A percentile compares a stretch with the other conserved stretches of the same genome.
Evolutionary conservation across 306 rosid species (phyloP).

Genomic region (Corylus avellana): DNA sequence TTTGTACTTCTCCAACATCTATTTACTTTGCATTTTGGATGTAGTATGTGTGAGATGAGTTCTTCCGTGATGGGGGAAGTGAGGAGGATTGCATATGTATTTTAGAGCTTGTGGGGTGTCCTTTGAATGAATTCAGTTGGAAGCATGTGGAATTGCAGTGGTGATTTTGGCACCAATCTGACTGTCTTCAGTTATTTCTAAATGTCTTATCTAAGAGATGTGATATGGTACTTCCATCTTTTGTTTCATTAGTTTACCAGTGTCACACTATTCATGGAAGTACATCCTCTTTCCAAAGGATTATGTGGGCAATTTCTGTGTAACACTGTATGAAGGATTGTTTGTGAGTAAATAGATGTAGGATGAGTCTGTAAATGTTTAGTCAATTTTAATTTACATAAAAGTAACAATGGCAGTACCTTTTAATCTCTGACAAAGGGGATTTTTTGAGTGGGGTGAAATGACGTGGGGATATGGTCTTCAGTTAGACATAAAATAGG

Average conservation of each 20-base stretch:
- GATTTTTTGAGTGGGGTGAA: neutral
- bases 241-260: neutral
- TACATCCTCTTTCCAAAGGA: neutral
- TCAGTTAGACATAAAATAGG: neutral
- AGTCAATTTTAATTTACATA: neutral
- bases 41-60: neutral
- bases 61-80: neutral
- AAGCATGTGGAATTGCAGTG: neutral
- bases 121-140: neutral
- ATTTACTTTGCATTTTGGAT: neutral
- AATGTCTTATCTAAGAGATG: neutral
- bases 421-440: neutral
- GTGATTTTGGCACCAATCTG: neutral
- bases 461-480: neutral
- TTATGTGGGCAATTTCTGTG: neutral
- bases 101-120: neutral
- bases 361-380: neutral
- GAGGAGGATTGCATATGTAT: neutral
- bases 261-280: neutral
- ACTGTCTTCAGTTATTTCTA: neutral
- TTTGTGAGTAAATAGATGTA: neutral
- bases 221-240: neutral
- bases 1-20: neutral
- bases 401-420: neutral
- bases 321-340: neutral